phyloP scores from a whole-genome alignment of 2,329 filamentous ascomycete genomes.

The Alternaria sp. region DNA sequence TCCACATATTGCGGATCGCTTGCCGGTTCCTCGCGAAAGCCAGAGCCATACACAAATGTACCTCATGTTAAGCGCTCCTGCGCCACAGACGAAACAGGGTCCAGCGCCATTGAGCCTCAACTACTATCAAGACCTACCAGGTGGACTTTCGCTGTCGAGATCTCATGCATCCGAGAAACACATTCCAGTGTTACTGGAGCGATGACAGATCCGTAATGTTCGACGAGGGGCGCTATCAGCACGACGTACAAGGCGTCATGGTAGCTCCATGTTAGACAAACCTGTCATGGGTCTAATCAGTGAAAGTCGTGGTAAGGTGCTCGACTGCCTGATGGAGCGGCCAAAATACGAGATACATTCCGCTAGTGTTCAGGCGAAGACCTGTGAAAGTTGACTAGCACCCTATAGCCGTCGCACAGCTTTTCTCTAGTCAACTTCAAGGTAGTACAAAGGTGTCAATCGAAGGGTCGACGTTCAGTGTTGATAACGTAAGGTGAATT shows the following conservation, averaged over 20 bases:
- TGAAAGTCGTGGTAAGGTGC: background rate
- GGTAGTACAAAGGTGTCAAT: background rate
- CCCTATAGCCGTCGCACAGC: background rate
- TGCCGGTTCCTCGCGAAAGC: constrained; percentile 43
- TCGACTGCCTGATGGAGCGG: background rate
- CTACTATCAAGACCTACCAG: background rate
- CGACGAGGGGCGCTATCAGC: background rate
- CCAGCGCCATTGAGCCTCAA: constrained; percentile 20
- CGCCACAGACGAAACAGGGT: constrained; percentile 20
- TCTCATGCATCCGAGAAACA: background rate
- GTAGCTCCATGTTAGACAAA: background rate
- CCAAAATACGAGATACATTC: background rate
- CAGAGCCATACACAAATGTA: constrained; percentile 26
- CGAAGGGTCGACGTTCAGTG: background rate
- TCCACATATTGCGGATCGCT: constrained; percentile 39
- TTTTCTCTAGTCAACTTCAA: background rate
- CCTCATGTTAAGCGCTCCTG: constrained; percentile 25
- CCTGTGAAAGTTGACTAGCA: background rate
- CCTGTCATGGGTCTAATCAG: background rate
- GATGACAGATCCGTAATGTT: background rate
- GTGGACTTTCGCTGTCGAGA: constrained; percentile 6
- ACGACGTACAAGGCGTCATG: background rate
- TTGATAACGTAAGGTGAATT: background rate
- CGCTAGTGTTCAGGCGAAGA: background rate
- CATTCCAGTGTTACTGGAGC: background rate